Percentiles rank a stretch among this genome's conserved stretches.
Evolutionary conservation across 2,329 filamentous ascomycete species (phyloP).

Genomic region (Paraphaeosphaeria minitans): DNA sequence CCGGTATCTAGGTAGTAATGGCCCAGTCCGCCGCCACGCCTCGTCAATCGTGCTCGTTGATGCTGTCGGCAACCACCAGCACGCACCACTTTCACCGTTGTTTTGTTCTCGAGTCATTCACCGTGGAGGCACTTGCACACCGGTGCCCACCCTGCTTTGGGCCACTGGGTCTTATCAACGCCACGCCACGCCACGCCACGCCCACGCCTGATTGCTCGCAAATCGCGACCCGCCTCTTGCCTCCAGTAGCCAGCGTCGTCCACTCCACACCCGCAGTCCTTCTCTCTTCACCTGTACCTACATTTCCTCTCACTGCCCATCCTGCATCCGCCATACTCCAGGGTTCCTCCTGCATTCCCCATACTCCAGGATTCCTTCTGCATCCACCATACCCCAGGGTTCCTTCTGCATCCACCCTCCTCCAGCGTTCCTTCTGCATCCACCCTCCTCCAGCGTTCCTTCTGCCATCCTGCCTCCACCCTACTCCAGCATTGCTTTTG

Average conservation of each 20-base stretch:
- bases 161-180: constrained; percentile 12
- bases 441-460: neutral
- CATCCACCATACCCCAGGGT: neutral
- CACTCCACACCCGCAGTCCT: constrained; percentile 6
- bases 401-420: neutral
- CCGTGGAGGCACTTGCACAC: neutral
- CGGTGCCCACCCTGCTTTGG: constrained; percentile 8
- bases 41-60: neutral
- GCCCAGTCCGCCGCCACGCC: neutral
- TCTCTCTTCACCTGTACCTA: neutral
- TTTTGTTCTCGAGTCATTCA: neutral
- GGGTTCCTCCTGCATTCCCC: constrained; percentile 1
- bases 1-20: neutral
- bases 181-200: too few relatives aligned
- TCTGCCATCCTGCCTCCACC: constrained; percentile 1
- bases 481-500: neutral
- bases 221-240: constrained; percentile 12
- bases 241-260: constrained; percentile 4
- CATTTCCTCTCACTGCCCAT: neutral
- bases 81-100: too few relatives aligned
- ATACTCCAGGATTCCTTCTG: too few relatives aligned
- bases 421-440: constrained; percentile 1
- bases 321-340: constrained; percentile 1
- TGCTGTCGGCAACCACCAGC: neutral
- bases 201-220: neutral